These are phyloP conservation scores for Psidium friedrichsthalianum DNA, from an alignment of 345 rosid genomes.

Conservation along the genomic window DNA sequence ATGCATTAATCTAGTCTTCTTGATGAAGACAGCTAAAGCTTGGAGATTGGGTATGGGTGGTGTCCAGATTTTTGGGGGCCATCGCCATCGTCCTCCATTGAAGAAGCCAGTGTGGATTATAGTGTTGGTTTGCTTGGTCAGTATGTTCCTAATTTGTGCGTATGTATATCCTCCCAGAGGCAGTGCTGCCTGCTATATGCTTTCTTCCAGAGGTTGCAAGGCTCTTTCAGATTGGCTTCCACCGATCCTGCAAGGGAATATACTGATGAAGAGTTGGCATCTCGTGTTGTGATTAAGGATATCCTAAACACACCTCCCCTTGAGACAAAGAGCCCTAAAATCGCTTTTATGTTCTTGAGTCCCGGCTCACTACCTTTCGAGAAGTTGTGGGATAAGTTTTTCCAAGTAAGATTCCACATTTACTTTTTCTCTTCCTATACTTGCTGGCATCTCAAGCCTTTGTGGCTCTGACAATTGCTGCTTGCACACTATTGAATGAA, in stretches of 20 bases:
- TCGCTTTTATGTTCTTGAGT: slow-evolving; percentile 89
- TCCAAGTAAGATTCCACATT: slow-evolving; percentile 32
- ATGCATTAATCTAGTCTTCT: slow-evolving; percentile 12
- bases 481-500: background rate
- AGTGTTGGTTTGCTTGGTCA: slow-evolving; percentile 56
- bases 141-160: slow-evolving; percentile 54
- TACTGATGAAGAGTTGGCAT: slow-evolving; percentile 74
- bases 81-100: slow-evolving; percentile 53
- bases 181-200: slow-evolving; percentile 60
- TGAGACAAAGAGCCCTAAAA: slow-evolving; percentile 43
- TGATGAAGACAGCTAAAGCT: slow-evolving; percentile 58
- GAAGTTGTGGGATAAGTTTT: slow-evolving; percentile 89
- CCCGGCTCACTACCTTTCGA: slow-evolving; percentile 85
- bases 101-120: slow-evolving; percentile 87
- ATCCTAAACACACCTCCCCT: slow-evolving; percentile 46
- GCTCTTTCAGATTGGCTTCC: slow-evolving; percentile 86
- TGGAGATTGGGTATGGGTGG: slow-evolving; percentile 71
- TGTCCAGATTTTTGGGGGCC: slow-evolving; percentile 50
- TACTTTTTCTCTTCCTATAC: background rate
- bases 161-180: slow-evolving; percentile 79
- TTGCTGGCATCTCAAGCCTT: background rate
- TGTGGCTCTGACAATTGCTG: background rate
- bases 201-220: slow-evolving; percentile 80
- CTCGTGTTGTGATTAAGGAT: slow-evolving; percentile 62
- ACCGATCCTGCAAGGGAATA: slow-evolving; percentile 64